Evolutionary conservation across 352 stramenopile species (phyloP).

Genomic region (Pythium periplocum): DNA sequence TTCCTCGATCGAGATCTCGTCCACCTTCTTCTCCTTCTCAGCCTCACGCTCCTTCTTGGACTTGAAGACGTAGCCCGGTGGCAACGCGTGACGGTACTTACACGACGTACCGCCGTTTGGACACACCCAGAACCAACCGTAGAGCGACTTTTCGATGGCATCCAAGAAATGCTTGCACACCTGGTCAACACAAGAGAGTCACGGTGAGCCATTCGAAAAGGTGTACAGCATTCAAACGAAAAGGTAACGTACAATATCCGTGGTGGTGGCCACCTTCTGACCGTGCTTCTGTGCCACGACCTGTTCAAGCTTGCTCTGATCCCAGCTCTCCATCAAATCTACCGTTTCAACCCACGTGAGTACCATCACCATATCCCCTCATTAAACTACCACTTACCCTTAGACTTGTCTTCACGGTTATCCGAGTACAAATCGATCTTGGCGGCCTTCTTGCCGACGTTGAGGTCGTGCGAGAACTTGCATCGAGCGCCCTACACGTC

Average conservation of each 20-base stretch:
- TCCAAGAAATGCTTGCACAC: slow-evolving; percentile 88
- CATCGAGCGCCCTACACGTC: slow-evolving; percentile 60
- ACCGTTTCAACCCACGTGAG: not conserved
- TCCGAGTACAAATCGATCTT: slow-evolving; percentile 91
- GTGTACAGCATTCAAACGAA: no score
- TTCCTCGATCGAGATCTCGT: slow-evolving; percentile 86
- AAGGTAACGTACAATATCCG: slow-evolving; percentile 60
- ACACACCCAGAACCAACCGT: slow-evolving; percentile 90
- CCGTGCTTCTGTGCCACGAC: slow-evolving; percentile 84
- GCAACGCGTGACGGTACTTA: slow-evolving; percentile 85
- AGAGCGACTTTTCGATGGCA: slow-evolving; percentile 86
- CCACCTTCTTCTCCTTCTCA: slow-evolving; percentile 78
- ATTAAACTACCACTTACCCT: slow-evolving; percentile 12
- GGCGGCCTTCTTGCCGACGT: slow-evolving; percentile 77
- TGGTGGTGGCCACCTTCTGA: slow-evolving; percentile 74
- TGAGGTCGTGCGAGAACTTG: slow-evolving; percentile 89
- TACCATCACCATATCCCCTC: no score
- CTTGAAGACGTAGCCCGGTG: slow-evolving; percentile 86
- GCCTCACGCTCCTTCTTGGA: slow-evolving; percentile 81
- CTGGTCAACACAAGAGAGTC: slow-evolving; percentile 5
- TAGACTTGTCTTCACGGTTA: slow-evolving; percentile 58
- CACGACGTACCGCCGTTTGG: slow-evolving; percentile 76
- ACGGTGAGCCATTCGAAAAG: not conserved
- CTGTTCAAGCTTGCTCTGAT: slow-evolving; percentile 85
- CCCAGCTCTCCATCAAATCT: slow-evolving; percentile 86